A percentile compares a stretch with the other conserved stretches of the same genome.
Conservation (phyloP, 164 flowering plant genomes). For the Macadamia tetraphylla region DNA sequence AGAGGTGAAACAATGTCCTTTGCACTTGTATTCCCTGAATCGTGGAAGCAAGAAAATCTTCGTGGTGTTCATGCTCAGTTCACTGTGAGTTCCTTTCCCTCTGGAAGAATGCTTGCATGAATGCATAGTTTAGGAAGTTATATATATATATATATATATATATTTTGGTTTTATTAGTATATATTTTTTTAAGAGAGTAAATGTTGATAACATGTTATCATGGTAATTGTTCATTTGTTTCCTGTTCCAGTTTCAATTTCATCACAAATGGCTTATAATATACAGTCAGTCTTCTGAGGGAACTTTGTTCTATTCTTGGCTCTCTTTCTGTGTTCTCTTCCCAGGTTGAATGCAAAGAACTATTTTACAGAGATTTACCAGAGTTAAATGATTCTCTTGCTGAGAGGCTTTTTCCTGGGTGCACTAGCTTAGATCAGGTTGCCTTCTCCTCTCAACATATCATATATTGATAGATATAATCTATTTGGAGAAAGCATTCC, state of each 20-base stretch:
- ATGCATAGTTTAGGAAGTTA: too few species aligned
- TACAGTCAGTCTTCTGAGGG: background rate
- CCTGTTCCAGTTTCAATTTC: background rate
- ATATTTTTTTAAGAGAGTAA: too few species aligned
- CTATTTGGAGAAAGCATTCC: background rate
- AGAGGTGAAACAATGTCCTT: slow-evolving; percentile 84
- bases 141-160: too few species aligned
- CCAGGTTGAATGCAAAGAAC: slow-evolving; percentile 87
- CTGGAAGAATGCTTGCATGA: too few species aligned
- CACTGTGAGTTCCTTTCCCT: slow-evolving; percentile 51
- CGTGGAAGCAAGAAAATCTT: slow-evolving; percentile 85
- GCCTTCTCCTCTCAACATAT: background rate
- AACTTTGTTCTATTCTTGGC: background rate
- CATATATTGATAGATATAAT: background rate
- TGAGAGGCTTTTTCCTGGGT: slow-evolving; percentile 73
- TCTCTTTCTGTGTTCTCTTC: background rate
- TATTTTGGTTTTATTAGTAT: too few species aligned
- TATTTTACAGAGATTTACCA: slow-evolving; percentile 83
- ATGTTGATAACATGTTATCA: too few species aligned
- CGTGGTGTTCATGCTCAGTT: slow-evolving; percentile 76
- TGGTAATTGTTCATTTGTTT: background rate
- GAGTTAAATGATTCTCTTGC: slow-evolving; percentile 74
- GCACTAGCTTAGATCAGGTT: slow-evolving; percentile 69
- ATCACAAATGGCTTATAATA: background rate
- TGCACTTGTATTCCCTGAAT: slow-evolving; percentile 72